A percentile compares a stretch with the other conserved stretches of the same genome.
Conservation (phyloP, 2,329 filamentous ascomycete species). For the Aspergillus sp. region DNA sequence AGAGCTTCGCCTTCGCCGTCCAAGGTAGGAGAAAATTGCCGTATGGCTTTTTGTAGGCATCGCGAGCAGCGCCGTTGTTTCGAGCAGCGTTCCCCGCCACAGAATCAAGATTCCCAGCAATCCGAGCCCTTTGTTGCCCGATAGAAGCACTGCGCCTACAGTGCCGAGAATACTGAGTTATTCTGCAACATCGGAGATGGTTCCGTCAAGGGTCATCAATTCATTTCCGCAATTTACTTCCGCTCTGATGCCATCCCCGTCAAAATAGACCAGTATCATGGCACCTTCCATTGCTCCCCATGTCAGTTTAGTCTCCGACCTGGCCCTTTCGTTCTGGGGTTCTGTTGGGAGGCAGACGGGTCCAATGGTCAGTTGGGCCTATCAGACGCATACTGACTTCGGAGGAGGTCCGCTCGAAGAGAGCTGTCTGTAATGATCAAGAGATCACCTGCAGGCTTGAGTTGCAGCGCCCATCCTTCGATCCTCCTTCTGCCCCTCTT, state of each 20-base stretch:
- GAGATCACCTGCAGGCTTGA: conserved; percentile 19
- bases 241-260: background rate
- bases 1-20: background rate
- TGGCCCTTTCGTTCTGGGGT: background rate
- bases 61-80: background rate
- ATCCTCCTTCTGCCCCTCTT: conserved; percentile 17
- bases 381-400: background rate
- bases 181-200: background rate
- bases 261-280: background rate
- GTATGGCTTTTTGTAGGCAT: background rate
- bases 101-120: background rate
- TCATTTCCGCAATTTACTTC: background rate
- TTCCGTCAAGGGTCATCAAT: background rate
- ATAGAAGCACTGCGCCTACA: background rate
- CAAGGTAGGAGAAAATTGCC: background rate
- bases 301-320: background rate
- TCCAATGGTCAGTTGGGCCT: background rate
- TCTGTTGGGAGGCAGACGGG: background rate
- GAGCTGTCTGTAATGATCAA: conserved; percentile 12
- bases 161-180: background rate
- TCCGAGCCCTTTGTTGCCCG: background rate
- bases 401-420: background rate
- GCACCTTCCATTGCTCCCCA: background rate
- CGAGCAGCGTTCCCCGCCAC: background rate
- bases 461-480: conserved; percentile 17